Percentiles rank a stretch among this genome's conserved stretches.
Conservation (phyloP, 805 yeast species). For the Yamadazyma scolyti region DNA sequence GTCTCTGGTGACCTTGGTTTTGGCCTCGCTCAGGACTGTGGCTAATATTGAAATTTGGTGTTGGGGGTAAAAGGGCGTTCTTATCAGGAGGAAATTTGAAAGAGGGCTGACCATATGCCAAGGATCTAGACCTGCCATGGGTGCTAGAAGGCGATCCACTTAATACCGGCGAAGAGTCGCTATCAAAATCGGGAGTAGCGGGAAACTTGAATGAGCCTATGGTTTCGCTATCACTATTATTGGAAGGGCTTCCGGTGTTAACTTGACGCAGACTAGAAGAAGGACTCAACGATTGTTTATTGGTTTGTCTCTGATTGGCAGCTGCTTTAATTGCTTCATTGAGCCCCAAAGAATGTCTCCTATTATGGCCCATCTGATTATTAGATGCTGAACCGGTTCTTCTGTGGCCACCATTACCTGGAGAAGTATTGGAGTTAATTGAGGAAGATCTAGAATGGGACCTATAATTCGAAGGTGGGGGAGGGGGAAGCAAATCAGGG, state of each 20-base stretch:
- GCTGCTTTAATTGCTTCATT: constrained; percentile 95
- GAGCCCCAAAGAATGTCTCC: constrained; percentile 90
- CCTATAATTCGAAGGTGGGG: constrained; percentile 15
- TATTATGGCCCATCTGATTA: constrained; percentile 58
- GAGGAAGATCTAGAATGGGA: constrained; percentile 33
- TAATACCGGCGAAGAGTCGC: constrained; percentile 5
- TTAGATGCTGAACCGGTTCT: constrained; percentile 30
- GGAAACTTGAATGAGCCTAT: constrained; percentile 55
- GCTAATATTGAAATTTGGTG: constrained; percentile 45
- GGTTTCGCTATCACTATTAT: constrained; percentile 10
- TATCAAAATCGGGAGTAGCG: constrained; percentile 25
- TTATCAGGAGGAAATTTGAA: constrained; percentile 63
- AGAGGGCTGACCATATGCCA: constrained; percentile 42
- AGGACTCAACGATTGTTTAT: constrained; percentile 32
- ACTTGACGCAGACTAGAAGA: constrained; percentile 12
- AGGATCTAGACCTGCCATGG: constrained; percentile 35
- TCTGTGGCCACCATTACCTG: constrained; percentile 22
- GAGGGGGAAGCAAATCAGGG: constrained; percentile 19
- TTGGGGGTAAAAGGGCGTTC: constrained; percentile 45
- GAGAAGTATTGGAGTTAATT: constrained; percentile 13
- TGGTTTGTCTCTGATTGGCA: constrained; percentile 69
- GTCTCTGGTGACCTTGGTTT: constrained; percentile 29
- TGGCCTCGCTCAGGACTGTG: constrained; percentile 31
- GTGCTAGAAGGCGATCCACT: constrained; percentile 14
- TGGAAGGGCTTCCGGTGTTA: constrained; percentile 9